These are phyloP conservation scores for Tricholoma sp. DNA, from an alignment of 768 basidiomycete genomes.

Conservation along the genomic window DNA sequence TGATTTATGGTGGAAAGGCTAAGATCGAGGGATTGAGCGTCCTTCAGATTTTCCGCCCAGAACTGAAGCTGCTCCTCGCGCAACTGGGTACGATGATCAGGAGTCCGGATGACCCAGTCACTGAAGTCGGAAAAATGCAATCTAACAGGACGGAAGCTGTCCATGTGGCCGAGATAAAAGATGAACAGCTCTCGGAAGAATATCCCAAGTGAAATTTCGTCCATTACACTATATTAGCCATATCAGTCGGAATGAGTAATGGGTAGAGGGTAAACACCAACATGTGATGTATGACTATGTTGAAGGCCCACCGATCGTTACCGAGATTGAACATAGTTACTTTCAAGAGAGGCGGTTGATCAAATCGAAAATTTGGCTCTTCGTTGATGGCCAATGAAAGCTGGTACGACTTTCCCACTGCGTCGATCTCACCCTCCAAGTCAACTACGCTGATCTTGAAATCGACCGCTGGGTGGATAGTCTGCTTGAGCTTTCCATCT, in stretches of 20 bases:
- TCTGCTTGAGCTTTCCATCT: neutral
- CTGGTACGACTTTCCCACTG: neutral
- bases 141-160: neutral
- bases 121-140: neutral
- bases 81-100: neutral
- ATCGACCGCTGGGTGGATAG: neutral
- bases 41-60: neutral
- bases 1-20: neutral
- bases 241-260: neutral
- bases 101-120: neutral
- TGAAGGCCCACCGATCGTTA: neutral
- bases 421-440: neutral
- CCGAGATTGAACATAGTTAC: slow-evolving; percentile 1
- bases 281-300: neutral
- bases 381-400: neutral
- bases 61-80: neutral
- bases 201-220: neutral
- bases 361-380: neutral
- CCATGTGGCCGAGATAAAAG: neutral
- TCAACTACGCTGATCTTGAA: neutral
- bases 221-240: neutral
- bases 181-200: neutral
- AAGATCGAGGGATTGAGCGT: neutral
- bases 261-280: neutral
- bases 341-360: neutral